Conservation (phyloP, 768 basidiomycete genomes). For the Termitomyces heimii region DNA sequence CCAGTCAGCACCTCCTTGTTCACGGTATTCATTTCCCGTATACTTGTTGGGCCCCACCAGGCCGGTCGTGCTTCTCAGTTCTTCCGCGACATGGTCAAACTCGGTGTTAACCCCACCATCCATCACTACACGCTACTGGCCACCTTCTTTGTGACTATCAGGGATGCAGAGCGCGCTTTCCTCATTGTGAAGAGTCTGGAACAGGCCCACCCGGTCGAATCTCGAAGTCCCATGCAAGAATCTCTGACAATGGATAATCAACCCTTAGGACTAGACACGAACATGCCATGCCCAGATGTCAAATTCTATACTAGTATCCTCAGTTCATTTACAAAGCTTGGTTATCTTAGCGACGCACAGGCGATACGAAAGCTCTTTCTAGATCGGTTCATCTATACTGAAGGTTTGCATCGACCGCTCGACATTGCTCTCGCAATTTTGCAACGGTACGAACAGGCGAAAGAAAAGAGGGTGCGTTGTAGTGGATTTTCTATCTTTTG, state of each 20-base stretch:
- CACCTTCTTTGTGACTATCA: constrained; percentile 35
- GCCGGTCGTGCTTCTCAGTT: constrained; percentile 30
- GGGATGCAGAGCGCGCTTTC: constrained; percentile 28
- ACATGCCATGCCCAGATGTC: constrained; percentile 21
- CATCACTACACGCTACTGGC: constrained; percentile 48
- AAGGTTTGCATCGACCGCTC: constrained; percentile 13
- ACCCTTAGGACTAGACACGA: constrained; percentile 4
- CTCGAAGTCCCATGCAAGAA: neutral
- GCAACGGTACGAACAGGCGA: neutral
- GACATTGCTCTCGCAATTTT: constrained; percentile 5
- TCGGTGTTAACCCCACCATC: constrained; percentile 38
- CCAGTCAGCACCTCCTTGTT: constrained; percentile 32
- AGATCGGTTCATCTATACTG: constrained; percentile 15
- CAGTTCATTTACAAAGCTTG: constrained; percentile 27
- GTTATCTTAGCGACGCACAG: constrained; percentile 21
- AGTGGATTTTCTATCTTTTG: neutral
- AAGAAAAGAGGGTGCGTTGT: neutral
- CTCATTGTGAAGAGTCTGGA: constrained; percentile 39
- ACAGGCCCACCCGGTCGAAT: constrained; percentile 6
- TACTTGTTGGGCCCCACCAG: constrained; percentile 26
- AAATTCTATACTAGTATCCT: constrained; percentile 32
- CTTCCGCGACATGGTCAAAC: constrained; percentile 45
- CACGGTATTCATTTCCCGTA: constrained; percentile 43
- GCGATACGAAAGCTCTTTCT: constrained; percentile 22
- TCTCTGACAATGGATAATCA: neutral